phyloP scores from a whole-genome alignment of 805 yeast genomes.

The Limtongozyma cylindracea region DNA sequence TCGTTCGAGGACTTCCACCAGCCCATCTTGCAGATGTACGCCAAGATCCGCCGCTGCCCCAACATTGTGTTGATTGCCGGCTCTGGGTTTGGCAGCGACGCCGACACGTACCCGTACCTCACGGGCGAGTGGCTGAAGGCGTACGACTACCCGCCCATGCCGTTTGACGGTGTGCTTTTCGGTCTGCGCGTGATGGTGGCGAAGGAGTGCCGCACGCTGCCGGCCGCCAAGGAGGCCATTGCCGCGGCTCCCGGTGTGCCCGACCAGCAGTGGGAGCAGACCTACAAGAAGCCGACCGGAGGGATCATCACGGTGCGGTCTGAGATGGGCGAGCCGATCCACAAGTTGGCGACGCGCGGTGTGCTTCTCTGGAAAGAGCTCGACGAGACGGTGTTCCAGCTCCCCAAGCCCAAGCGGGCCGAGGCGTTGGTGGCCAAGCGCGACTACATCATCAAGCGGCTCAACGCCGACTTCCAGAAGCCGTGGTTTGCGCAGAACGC shows the following conservation, averaged over 20 bases:
- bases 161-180: slow-evolving; percentile 88
- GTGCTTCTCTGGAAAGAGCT: slow-evolving; percentile 93
- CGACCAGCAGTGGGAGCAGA: slow-evolving; percentile 77
- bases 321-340: slow-evolving; percentile 99
- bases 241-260: slow-evolving; percentile 77
- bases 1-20: slow-evolving; percentile 98
- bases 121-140: slow-evolving; percentile 90
- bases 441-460: slow-evolving; percentile 59
- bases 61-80: slow-evolving; percentile 90
- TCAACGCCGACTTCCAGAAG: slow-evolving; percentile 90
- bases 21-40: slow-evolving; percentile 87
- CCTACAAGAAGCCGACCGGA: slow-evolving; percentile 89
- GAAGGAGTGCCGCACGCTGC: slow-evolving; percentile 84
- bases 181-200: slow-evolving; percentile 98
- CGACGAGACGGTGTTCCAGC: slow-evolving; percentile 77
- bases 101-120: slow-evolving; percentile 91
- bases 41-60: slow-evolving; percentile 74
- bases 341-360: slow-evolving; percentile 95
- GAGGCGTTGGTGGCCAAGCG: slow-evolving; percentile 65
- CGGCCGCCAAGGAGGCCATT: slow-evolving; percentile 82
- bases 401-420: slow-evolving; percentile 72
- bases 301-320: slow-evolving; percentile 91
- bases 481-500: slow-evolving; percentile 86
- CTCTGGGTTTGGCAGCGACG: slow-evolving; percentile 94
- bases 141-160: slow-evolving; percentile 93